These are phyloP conservation scores for Russula earlei DNA, from an alignment of 768 basidiomycete genomes.

Conservation along the genomic window DNA sequence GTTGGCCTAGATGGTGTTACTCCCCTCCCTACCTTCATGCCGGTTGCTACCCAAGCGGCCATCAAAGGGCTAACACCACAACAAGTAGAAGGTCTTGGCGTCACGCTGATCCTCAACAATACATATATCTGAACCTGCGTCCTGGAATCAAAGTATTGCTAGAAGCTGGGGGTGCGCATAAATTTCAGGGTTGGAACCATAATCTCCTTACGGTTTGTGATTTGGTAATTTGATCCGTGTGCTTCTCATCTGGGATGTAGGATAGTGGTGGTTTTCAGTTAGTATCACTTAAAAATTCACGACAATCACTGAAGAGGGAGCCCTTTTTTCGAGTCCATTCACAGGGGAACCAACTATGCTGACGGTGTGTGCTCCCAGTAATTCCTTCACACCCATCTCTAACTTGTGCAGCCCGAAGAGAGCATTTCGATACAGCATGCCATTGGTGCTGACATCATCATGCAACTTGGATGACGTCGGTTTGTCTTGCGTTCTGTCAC, in stretches of 20 bases:
- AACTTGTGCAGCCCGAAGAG: slow-evolving; percentile 62
- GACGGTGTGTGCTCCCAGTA: slow-evolving; percentile 38
- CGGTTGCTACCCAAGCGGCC: slow-evolving; percentile 85
- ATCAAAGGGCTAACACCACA: slow-evolving; percentile 87
- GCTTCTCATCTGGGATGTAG: slow-evolving; percentile 29
- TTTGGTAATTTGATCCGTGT: not conserved
- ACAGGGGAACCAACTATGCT: slow-evolving; percentile 83
- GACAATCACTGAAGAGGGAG: slow-evolving; percentile 81
- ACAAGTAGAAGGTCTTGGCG: slow-evolving; percentile 72
- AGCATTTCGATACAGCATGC: slow-evolving; percentile 85
- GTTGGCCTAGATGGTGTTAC: slow-evolving; percentile 57
- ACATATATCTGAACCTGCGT: slow-evolving; percentile 81
- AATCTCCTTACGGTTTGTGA: slow-evolving; percentile 69
- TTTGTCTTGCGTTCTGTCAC: slow-evolving; percentile 28
- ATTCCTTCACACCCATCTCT: not conserved
- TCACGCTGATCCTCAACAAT: slow-evolving; percentile 82
- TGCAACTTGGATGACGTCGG: slow-evolving; percentile 93
- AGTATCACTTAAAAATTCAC: slow-evolving; percentile 79
- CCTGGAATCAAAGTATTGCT: slow-evolving; percentile 69
- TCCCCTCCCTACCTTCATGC: slow-evolving; percentile 87
- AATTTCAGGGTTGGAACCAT: slow-evolving; percentile 79
- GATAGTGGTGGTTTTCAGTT: slow-evolving; percentile 89
- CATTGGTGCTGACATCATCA: slow-evolving; percentile 89
- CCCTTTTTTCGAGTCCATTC: slow-evolving; percentile 76
- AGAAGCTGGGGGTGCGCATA: slow-evolving; percentile 77